Percentiles rank a stretch among this genome's conserved stretches.
These are phyloP conservation scores for Metschnikowia cubensis DNA, from an alignment of 805 yeast species.

Conservation along the genomic window DNA sequence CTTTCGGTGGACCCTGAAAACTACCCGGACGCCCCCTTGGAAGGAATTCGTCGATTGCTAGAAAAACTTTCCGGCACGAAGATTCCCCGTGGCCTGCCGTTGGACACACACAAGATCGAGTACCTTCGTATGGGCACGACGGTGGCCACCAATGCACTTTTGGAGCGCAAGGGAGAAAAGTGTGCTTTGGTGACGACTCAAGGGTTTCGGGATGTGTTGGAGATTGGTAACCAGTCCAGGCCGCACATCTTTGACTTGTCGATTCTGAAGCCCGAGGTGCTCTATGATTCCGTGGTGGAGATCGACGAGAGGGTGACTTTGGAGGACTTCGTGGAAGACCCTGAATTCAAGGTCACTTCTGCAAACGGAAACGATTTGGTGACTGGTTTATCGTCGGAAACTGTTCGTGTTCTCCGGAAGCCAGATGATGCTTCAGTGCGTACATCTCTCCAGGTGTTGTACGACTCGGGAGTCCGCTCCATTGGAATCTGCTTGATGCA, in stretches of 20 bases:
- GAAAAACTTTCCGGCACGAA: conserved; percentile 11
- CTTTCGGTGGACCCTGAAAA: conserved; percentile 19
- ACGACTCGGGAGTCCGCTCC: conserved; percentile 16
- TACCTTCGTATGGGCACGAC: conserved; percentile 28
- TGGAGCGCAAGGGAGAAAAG: conserved; percentile 87
- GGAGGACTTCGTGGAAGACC: conserved; percentile 30
- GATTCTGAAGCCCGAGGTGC: conserved; percentile 63
- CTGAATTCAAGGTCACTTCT: conserved; percentile 5
- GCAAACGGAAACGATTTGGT: conserved; percentile 30
- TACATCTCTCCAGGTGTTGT: conserved; percentile 24
- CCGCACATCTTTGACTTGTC: conserved; percentile 85
- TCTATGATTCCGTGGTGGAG: conserved; percentile 76
- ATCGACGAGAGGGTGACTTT: conserved; percentile 87
- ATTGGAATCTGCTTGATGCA: conserved; percentile 38
- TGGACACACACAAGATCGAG: conserved; percentile 17
- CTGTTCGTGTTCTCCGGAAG: conserved; percentile 26
- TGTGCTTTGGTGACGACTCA: conserved; percentile 84
- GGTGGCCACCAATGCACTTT: conserved; percentile 84
- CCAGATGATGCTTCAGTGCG: conserved; percentile 28
- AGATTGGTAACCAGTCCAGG: conserved; percentile 87
- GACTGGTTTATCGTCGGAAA: conserved; percentile 34
- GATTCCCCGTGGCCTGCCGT: conserved; percentile 18
- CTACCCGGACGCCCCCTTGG: conserved; percentile 19
- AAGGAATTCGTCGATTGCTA: conserved; percentile 17
- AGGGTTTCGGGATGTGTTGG: conserved; percentile 79